A percentile compares a stretch with the other conserved stretches of the same genome.
Evolutionary conservation across 2,329 filamentous ascomycete species (phyloP).

Genomic region (Penicillium sp.): DNA sequence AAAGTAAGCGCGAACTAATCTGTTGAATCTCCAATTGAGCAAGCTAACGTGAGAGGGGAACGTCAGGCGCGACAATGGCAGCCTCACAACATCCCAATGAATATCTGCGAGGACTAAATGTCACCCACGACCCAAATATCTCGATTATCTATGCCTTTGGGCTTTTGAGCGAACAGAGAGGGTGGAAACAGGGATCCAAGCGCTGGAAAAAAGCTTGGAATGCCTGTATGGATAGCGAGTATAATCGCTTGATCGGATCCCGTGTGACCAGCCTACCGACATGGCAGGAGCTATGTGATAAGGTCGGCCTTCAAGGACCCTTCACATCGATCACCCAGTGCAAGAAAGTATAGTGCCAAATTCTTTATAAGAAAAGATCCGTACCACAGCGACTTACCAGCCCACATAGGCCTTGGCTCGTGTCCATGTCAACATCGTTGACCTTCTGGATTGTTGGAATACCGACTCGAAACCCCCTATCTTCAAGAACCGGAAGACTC

Average conservation of each 20-base stretch:
- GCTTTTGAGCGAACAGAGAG: constrained; percentile 13
- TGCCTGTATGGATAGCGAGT: constrained; percentile 21
- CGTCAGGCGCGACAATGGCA: neutral
- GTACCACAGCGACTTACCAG: neutral
- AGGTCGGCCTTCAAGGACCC: constrained; percentile 18
- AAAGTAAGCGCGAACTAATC: neutral
- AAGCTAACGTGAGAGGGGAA: neutral
- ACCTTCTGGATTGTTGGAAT: constrained; percentile 28
- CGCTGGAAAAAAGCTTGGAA: constrained; percentile 24
- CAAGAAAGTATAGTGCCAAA: constrained; percentile 22
- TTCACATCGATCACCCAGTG: constrained; percentile 28
- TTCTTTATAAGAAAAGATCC: neutral
- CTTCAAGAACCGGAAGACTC: constrained; percentile 13
- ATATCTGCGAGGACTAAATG: neutral
- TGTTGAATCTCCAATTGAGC: fast-evolving
- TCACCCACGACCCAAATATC: neutral
- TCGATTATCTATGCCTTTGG: constrained; percentile 22
- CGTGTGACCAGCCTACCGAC: constrained; percentile 13
- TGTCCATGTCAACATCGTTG: constrained; percentile 31
- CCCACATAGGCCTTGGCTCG: constrained; percentile 19
- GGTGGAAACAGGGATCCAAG: constrained; percentile 24
- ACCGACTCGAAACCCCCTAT: constrained; percentile 2
- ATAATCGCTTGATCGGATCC: constrained; percentile 17
- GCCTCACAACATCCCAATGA: neutral
- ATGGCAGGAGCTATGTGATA: constrained; percentile 27